Percentiles rank a stretch among this genome's conserved stretches.
These are phyloP conservation scores for Penicillium griseofulvum DNA, from an alignment of 2,329 filamentous ascomycete species.

Conservation along the genomic window DNA sequence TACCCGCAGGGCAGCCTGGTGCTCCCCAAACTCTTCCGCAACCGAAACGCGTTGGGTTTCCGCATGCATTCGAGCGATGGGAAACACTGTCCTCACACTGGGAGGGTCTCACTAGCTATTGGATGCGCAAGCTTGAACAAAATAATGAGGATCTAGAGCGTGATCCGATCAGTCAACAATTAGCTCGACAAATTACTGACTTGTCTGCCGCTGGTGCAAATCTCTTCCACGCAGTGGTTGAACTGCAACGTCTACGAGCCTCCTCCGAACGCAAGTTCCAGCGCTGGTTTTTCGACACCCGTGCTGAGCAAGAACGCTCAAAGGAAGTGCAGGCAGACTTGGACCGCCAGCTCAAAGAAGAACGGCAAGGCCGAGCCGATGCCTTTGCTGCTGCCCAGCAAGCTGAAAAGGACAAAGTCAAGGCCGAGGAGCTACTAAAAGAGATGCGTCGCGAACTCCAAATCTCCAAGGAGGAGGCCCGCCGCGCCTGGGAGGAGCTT, in stretches of 20 bases:
- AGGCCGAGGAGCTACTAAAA: slow-evolving; percentile 71
- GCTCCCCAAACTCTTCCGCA: slow-evolving; percentile 34
- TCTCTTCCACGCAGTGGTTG: slow-evolving; percentile 94
- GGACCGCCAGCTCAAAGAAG: slow-evolving; percentile 70
- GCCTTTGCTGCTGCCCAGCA: slow-evolving; percentile 65
- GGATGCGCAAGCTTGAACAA: slow-evolving; percentile 88
- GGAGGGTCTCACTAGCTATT: slow-evolving; percentile 96
- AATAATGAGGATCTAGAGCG: slow-evolving; percentile 81
- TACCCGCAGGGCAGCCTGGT: slow-evolving; percentile 24
- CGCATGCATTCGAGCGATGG: slow-evolving; percentile 97
- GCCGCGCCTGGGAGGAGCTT: slow-evolving; percentile 94
- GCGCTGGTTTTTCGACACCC: slow-evolving; percentile 96
- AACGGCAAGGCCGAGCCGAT: slow-evolving; percentile 67
- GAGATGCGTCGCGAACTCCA: slow-evolving; percentile 91
- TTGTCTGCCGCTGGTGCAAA: slow-evolving; percentile 97
- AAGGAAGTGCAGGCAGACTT: slow-evolving; percentile 79
- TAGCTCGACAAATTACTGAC: slow-evolving; percentile 92
- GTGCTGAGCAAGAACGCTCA: slow-evolving; percentile 78
- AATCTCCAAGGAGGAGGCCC: slow-evolving; percentile 94
- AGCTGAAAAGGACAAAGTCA: slow-evolving; percentile 65
- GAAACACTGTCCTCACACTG: slow-evolving; percentile 95
- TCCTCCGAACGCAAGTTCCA: slow-evolving; percentile 98
- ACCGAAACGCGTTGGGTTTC: slow-evolving; percentile 67
- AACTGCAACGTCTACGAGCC: slow-evolving; percentile 86
- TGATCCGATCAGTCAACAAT: slow-evolving; percentile 79